phyloP scores from a whole-genome alignment of 2,329 filamentous ascomycete species.

The Tolypocladium nubicola region DNA sequence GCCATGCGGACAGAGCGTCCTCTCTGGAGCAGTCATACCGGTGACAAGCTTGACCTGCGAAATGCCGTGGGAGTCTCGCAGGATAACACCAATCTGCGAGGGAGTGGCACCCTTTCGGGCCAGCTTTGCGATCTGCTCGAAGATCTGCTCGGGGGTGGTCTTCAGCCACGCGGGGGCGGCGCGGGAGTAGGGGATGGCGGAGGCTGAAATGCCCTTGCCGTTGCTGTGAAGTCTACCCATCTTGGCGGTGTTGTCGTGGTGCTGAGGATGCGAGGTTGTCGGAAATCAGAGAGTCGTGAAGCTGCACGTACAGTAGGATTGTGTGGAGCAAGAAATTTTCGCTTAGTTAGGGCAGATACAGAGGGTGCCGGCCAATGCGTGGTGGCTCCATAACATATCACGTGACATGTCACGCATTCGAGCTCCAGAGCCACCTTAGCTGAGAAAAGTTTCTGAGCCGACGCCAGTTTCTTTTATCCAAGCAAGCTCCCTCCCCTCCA shows the following conservation, averaged over 20 bases:
- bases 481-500: background rate
- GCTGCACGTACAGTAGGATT: constrained; percentile 16
- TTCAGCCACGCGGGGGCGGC: constrained; percentile 91
- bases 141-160: constrained; percentile 95
- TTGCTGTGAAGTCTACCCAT: constrained; percentile 99
- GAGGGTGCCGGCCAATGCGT: background rate
- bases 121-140: constrained; percentile 98
- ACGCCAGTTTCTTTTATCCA: background rate
- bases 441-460: background rate
- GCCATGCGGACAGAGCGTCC: background rate
- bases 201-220: constrained; percentile 97
- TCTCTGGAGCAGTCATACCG: constrained; percentile 49
- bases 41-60: constrained; percentile 97
- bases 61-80: constrained; percentile 96
- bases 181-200: constrained; percentile 94
- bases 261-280: constrained; percentile 22
- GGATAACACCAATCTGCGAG: constrained; percentile 97
- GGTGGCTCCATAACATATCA: background rate
- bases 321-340: constrained; percentile 32
- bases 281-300: constrained; percentile 13
- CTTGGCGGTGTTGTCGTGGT: constrained; percentile 37
- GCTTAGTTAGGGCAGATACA: constrained; percentile 33
- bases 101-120: constrained; percentile 98
- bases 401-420: background rate
- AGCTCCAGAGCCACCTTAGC: background rate